These are phyloP conservation scores for Bryoerythrophyllum caledonicum DNA, from an alignment of 225 moss, liverwort and hornwort species.

Conservation along the genomic window DNA sequence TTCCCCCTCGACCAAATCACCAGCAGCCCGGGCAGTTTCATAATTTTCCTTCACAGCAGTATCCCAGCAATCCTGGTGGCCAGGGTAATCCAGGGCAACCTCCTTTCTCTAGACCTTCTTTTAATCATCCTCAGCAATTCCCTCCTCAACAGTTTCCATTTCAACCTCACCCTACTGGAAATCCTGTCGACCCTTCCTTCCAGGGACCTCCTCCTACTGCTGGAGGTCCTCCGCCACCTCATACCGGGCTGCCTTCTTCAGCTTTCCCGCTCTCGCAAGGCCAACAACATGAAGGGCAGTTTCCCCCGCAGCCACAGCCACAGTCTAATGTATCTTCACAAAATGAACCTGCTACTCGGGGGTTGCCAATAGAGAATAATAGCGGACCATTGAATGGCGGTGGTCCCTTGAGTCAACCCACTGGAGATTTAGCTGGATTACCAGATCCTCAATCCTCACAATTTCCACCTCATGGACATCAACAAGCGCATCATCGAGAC, in stretches of 20 bases:
- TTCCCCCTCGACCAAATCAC: conserved; percentile 51
- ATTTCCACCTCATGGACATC: conserved; percentile 47
- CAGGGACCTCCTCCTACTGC: conserved; percentile 38
- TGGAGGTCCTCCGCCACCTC: conserved; percentile 35
- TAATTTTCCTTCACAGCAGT: conserved; percentile 50
- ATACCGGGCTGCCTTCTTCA: conserved; percentile 47
- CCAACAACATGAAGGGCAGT: conserved; percentile 66
- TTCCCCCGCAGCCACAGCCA: conserved; percentile 38
- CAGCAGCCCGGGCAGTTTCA: conserved; percentile 52
- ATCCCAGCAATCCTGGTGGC: conserved; percentile 33
- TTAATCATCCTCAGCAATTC: conserved; percentile 55
- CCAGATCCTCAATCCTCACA: conserved; percentile 41
- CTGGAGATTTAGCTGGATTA: conserved; percentile 46
- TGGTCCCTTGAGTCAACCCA: conserved; percentile 38
- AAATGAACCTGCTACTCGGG: conserved; percentile 37
- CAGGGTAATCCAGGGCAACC: conserved; percentile 49
- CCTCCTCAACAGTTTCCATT: conserved; percentile 53
- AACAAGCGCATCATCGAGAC: conserved; percentile 53
- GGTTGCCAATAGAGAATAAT: conserved; percentile 32
- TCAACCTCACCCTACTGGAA: conserved; percentile 45
- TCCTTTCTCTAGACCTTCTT: conserved; percentile 57
- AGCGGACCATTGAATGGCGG: conserved; percentile 46
- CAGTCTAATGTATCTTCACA: conserved; percentile 35
- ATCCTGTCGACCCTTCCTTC: conserved; percentile 43
- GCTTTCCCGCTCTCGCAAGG: conserved; percentile 56